A percentile compares a stretch with the other conserved stretches of the same genome.
Evolutionary conservation across 805 yeast species (phyloP).

Genomic region (Lachancea meyersii): DNA sequence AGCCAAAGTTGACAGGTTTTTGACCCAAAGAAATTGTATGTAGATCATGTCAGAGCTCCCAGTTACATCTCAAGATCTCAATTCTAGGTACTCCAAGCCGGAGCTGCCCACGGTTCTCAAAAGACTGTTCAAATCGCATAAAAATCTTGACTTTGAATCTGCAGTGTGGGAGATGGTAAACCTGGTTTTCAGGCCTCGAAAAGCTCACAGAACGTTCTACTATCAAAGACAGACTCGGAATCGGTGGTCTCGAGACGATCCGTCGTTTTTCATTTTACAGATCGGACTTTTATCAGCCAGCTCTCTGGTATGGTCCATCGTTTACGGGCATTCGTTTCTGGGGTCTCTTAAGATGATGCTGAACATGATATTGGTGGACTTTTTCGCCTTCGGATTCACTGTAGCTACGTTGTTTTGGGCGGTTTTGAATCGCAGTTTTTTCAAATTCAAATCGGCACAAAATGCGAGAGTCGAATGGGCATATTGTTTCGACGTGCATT

Average conservation of each 20-base stretch:
- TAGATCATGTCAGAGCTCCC: slow-evolving; percentile 12
- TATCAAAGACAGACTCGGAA: slow-evolving; percentile 75
- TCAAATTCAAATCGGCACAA: slow-evolving; percentile 34
- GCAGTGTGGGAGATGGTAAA: slow-evolving; percentile 88
- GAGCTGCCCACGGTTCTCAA: slow-evolving; percentile 33
- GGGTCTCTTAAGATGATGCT: slow-evolving; percentile 61
- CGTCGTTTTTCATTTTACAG: slow-evolving; percentile 72
- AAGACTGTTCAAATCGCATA: slow-evolving; percentile 59
- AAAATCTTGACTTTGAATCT: slow-evolving; percentile 80
- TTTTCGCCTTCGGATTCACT: slow-evolving; percentile 60
- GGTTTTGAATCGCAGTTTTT: slow-evolving; percentile 57
- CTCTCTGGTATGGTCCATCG: slow-evolving; percentile 87
- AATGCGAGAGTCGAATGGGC: slow-evolving; percentile 64
- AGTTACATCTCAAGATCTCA: slow-evolving; percentile 8
- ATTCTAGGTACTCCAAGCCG: not conserved
- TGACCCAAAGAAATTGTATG: too few species aligned
- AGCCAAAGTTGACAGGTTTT: too few species aligned
- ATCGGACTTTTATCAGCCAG: slow-evolving; percentile 60
- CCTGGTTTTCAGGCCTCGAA: slow-evolving; percentile 65
- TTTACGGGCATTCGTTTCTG: slow-evolving; percentile 58
- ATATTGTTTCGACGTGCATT: slow-evolving; percentile 89
- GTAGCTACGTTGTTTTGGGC: slow-evolving; percentile 72
- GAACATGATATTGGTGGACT: slow-evolving; percentile 82
- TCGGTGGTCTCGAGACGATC: slow-evolving; percentile 88
- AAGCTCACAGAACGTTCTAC: slow-evolving; percentile 74